Base-by-base conservation (phyloP, 805 yeast species). In the Wickerhamomyces bovis region DNA sequence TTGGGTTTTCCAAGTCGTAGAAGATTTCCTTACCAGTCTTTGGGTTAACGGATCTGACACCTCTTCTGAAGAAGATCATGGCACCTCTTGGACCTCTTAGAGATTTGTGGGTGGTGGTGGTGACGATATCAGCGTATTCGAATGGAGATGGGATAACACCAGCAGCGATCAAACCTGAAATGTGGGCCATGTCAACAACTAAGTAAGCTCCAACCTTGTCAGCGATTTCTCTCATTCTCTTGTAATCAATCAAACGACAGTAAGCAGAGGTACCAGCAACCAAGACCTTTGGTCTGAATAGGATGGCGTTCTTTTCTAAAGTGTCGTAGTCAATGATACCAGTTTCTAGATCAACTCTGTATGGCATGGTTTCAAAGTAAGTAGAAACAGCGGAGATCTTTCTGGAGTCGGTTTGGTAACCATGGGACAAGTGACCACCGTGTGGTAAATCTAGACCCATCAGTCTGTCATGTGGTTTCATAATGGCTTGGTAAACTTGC, bases 1-100 rank as follows among this genome's bases (percentile, higher is more conserved):
- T 89, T 66, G 81, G 85, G 64, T 81, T 80, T 70, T 92, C 98
- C 63, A 92, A 78, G 61, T 92, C 97, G 67, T 89, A 90, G 44
- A 76, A 71, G 47, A 85, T 73, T 70, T 88, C 90, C 68, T 86
- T 87, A 55, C 97, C 97, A 57, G 81, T 80, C 76, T 87, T 88
- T 54, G 76, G 48, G 43, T 51, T 83, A 55, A 81, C 80, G 56
- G 82, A 79, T 72, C 95, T 82, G 48, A 88, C 80, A 58, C 98
- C 98, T 73, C 86, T 88, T 78, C 98, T 85, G 80, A 80, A 92
- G 76, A 92, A 92, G 65, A 92, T 92, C 89, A 92, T 85, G 42
- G 99, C 95, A 67, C 98, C 99, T 73, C 99, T 83, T 68, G 99
- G 99, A 39, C 99, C 99, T 75, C 99, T 86, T 63, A 92, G 79